Percentiles rank a stretch among this genome's conserved stretches.
Conservation (phyloP, 257 asterid species). For the Solanum gandarillasii region DNA sequence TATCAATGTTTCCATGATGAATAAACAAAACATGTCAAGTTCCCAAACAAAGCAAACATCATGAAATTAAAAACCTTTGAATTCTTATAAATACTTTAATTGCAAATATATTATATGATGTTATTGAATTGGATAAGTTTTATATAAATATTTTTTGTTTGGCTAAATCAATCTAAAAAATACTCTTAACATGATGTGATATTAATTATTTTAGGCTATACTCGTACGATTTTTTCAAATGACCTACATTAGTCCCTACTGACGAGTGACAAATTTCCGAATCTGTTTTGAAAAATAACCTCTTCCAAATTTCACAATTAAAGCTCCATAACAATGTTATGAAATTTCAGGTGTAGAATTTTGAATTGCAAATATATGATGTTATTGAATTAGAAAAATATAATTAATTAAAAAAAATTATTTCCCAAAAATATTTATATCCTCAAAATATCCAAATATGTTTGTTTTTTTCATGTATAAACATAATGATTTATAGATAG, state of each 20-base stretch:
- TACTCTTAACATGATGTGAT: too few species aligned
- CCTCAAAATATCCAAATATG: neutral
- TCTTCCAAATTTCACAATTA: neutral
- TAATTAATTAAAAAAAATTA: too few species aligned
- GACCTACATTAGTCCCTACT: too few species aligned
- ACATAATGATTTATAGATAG: neutral
- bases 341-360: neutral
- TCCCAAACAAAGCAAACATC: neutral
- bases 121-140: neutral
- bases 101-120: neutral
- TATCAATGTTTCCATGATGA: neutral
- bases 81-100: neutral
- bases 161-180: too few species aligned
- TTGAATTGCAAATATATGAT: neutral
- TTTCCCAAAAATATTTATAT: neutral
- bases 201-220: neutral
- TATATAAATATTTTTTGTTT: neutral
- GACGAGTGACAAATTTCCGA: neutral
- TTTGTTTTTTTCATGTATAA: neutral
- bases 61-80: neutral
- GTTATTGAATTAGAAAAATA: neutral
- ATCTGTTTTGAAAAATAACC: neutral
- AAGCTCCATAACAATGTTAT: neutral
- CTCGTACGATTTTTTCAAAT: too few species aligned
- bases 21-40: neutral